phyloP scores from a whole-genome alignment of 352 stramenopile genomes.

The Pythium aphanidermatum region DNA sequence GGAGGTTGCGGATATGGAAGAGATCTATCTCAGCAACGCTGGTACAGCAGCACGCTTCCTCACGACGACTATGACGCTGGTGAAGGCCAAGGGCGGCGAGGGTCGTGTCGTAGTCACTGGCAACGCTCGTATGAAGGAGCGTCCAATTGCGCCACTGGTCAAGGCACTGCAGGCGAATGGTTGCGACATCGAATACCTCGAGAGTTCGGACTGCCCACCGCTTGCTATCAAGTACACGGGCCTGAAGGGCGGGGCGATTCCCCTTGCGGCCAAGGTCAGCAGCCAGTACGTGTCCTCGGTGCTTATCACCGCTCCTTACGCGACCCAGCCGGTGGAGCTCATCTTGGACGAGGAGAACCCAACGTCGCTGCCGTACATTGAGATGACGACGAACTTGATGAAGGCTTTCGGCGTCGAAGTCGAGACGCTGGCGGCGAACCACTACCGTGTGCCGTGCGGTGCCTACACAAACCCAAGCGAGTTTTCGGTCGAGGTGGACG shows the following conservation, averaged over 20 bases:
- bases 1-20: slow-evolving; percentile 33
- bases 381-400: slow-evolving; percentile 95
- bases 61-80: slow-evolving; percentile 85
- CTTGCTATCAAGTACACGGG: slow-evolving; percentile 70
- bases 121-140: slow-evolving; percentile 95
- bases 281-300: slow-evolving; percentile 97
- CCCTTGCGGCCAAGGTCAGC: slow-evolving; percentile 91
- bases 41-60: slow-evolving; percentile 95
- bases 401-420: slow-evolving; percentile 94
- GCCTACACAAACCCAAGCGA: slow-evolving; percentile 63
- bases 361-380: slow-evolving; percentile 95
- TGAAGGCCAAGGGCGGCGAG: slow-evolving; percentile 24
- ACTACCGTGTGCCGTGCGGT: slow-evolving; percentile 65
- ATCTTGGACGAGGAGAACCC: slow-evolving; percentile 94
- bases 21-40: slow-evolving; percentile 85
- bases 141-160: slow-evolving; percentile 94
- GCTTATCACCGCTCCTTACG: slow-evolving; percentile 93
- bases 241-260: slow-evolving; percentile 62
- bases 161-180: slow-evolving; percentile 90
- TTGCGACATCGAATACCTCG: slow-evolving; percentile 63
- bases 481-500: slow-evolving; percentile 92
- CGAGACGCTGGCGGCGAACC: slow-evolving; percentile 79
- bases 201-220: slow-evolving; percentile 62
- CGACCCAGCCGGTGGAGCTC: slow-evolving; percentile 68
- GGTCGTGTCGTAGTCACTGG: slow-evolving; percentile 84